Base-by-base conservation (phyloP, 1,284 basidiomycete species). In the Blastosporella zonata region DNA sequence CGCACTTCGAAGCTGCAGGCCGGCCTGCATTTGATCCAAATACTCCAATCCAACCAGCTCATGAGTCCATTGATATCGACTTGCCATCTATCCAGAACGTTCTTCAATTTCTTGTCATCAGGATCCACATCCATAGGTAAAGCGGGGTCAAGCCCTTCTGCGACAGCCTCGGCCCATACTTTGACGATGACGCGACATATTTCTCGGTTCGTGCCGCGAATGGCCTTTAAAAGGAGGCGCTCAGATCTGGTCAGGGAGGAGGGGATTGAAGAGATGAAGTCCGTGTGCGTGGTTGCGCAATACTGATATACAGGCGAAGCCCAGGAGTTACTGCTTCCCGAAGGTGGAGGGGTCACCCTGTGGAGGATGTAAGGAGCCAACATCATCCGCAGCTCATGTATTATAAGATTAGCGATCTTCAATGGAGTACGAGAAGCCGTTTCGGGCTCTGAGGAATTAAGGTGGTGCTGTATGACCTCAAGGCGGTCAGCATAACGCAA, bases 21-120 rank as follows among this genome's bases (percentile, higher is more conserved):
- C 8, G 74, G 74, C 0, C 61, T 59, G 55, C 74, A 77, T 46
- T 66, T 68, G 12, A 71, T 56, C 73, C 74, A 76, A 3, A 66
- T 56, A 47, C 69, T 68, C 73, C 74, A 77, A 49, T 72, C 74
- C 17, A 77, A 55, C 75, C 74, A 77, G 0, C 35, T 42, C 66
- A 74, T 72, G 43, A 77, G 52, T 4, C 45, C 54, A 2, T 62
- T 56, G 0, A 70, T 47, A 6, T 66, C 59, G 9, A 20, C 33
- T n/a, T 50, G 52, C 69, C 72, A 74, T 10, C 54, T 29, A 18
- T 37, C 45, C 6, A 59, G 23, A 7, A 68, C 45, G 9, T 39
- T 21, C 5, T 29, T 41, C 6, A 46, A 27, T 23, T 37, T 39
- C n/a, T 31, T 10, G 10, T 47, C 31, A 15, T 35, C 28, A n/a